Conservation (phyloP, 2,329 filamentous ascomycete species). For the Diaporthe batatas region DNA sequence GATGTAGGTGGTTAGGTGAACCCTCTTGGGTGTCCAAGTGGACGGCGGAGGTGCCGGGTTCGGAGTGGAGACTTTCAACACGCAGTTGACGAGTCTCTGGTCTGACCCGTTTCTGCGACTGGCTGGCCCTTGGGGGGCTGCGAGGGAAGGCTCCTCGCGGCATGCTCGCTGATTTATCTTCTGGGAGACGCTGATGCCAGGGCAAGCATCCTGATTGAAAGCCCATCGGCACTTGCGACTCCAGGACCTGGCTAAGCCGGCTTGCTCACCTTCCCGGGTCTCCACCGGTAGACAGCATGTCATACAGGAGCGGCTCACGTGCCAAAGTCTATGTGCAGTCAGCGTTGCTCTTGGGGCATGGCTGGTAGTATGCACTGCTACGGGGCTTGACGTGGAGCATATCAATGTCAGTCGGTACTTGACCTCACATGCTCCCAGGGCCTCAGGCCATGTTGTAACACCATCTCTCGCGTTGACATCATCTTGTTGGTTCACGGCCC, state of each 20-base stretch:
- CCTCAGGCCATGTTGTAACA: not conserved
- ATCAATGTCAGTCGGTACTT: conserved; percentile 3
- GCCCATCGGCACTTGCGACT: not conserved
- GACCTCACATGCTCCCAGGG: not conserved
- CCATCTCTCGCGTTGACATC: not conserved
- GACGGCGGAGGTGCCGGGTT: not conserved
- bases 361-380: not conserved
- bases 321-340: not conserved
- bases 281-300: not conserved
- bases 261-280: not conserved
- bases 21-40: not conserved
- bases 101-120: not conserved
- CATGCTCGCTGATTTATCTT: not conserved
- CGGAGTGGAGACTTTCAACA: not conserved
- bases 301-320: not conserved
- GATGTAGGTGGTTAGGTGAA: not conserved
- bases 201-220: not conserved
- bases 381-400: not conserved
- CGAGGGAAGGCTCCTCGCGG: not conserved
- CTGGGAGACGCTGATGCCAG: not conserved
- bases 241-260: not conserved
- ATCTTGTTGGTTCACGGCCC: not conserved
- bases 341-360: not conserved
- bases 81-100: not conserved
- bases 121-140: not conserved